Evolutionary conservation across 1,284 basidiomycete species (phyloP), one percentile per base, ranked within the genome.

Genomic region (Anthracocystis walkeri): DNA sequence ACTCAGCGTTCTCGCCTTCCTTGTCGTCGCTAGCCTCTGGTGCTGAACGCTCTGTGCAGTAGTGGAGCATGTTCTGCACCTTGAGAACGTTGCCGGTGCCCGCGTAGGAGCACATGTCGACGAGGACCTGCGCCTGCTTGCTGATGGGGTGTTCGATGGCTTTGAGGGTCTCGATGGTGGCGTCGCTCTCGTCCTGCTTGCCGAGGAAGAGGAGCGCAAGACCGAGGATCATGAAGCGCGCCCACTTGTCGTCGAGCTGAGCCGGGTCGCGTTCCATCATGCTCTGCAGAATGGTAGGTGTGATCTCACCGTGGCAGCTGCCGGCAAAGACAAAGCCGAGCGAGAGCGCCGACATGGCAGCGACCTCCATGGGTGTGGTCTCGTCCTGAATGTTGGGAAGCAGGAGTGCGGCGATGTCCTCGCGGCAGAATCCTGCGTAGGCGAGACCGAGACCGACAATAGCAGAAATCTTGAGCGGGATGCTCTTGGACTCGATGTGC

Each of bases 261-360:
- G 77, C 23, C 1, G 82, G 76, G 41, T 84, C 82, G 40, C 83
- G 79, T 66, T 85, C 88, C 94, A 98, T 96, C 84, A 99, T 87
- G 7, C 93, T 92, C 87, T 97, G 95, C 82, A 98, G 86, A 62
- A 99, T 95, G 0, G 92, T 91, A 63, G 91, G 91, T 2, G 93
- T 92, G 25, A 97, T 91, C 78, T 99, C 97, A 21, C 95, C 96
- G 81, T 98, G 93, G 58, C 92, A 93, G 80, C 94, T 95, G 25
- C 96, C 97, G 38, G 96, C 95, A 84, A 94, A 98, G 65, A 98
- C 91, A 86, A 98, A 96, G 2, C 96, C 96, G 20, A 98, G 89
- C 0, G 95, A 90, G 23, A 99, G 88, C 0, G 95, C 91, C 21
- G 95, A 90, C 71, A 97, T 89, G 44, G 92, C 90, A 0, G 92